A percentile compares a stretch with the other conserved stretches of the same genome.
Conservation (phyloP, 2,329 filamentous ascomycete species). For the Penicillium verrucosum region DNA sequence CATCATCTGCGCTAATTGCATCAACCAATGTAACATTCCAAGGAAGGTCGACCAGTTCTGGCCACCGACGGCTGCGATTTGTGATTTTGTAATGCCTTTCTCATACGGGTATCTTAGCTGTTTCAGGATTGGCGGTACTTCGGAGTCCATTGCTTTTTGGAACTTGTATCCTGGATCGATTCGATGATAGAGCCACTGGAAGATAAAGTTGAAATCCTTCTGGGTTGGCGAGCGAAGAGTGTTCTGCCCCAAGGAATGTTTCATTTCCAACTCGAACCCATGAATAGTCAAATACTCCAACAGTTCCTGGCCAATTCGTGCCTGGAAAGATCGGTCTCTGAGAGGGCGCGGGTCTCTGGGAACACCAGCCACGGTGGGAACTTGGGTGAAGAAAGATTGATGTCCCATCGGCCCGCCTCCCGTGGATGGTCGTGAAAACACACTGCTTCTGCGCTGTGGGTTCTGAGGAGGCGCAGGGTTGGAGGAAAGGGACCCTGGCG, state of each 20-base stretch:
- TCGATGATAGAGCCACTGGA: conserved; percentile 94
- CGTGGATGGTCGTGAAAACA: conserved; percentile 70
- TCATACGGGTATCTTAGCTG: conserved; percentile 94
- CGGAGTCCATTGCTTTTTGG: conserved; percentile 89
- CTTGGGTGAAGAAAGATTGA: conserved; percentile 93
- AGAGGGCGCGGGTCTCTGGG: conserved; percentile 83
- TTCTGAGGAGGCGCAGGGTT: conserved; percentile 52
- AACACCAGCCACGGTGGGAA: conserved; percentile 74
- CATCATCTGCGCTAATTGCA: conserved; percentile 93
- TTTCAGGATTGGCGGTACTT: conserved; percentile 88
- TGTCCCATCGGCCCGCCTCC: conserved; percentile 63
- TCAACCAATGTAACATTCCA: conserved; percentile 96
- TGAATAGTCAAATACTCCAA: conserved; percentile 88
- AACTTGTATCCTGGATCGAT: conserved; percentile 94
- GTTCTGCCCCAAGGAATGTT: conserved; percentile 85
- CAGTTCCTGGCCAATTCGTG: conserved; percentile 80
- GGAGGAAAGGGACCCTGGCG: conserved; percentile 56
- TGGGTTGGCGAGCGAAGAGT: conserved; percentile 91
- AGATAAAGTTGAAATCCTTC: conserved; percentile 97
- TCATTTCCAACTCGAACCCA: conserved; percentile 98
- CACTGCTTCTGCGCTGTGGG: conserved; percentile 71
- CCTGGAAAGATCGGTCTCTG: conserved; percentile 74
- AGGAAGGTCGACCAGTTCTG: conserved; percentile 97
- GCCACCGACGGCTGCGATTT: conserved; percentile 89
- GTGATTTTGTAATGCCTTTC: conserved; percentile 92